phyloP scores from a whole-genome alignment of 805 yeast genomes.

The Lachancea nothofagi region DNA sequence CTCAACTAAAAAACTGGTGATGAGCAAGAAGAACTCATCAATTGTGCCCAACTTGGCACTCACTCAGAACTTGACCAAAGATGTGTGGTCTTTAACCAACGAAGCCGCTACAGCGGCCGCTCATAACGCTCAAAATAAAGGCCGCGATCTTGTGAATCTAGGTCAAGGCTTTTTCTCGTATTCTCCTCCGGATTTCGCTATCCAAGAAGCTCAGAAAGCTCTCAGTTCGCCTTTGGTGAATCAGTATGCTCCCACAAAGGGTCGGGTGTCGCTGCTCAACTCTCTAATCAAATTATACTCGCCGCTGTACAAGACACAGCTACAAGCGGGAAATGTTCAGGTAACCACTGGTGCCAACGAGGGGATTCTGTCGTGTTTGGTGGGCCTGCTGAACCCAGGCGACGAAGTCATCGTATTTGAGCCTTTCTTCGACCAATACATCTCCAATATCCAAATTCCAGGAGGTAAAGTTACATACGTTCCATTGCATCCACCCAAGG shows the following conservation, averaged over 20 bases:
- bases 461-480: conserved; percentile 91
- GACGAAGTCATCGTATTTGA: conserved; percentile 96
- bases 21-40: conserved; percentile 12
- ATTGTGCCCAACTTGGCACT: conserved; percentile 43
- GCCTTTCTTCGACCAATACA: conserved; percentile 96
- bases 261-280: conserved; percentile 69
- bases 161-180: conserved; percentile 98
- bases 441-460: conserved; percentile 86
- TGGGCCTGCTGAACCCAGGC: conserved; percentile 78
- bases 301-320: conserved; percentile 55
- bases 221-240: conserved; percentile 68
- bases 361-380: conserved; percentile 79
- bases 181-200: conserved; percentile 91
- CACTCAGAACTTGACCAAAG: conserved; percentile 61
- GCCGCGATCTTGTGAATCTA: conserved; percentile 76
- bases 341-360: conserved; percentile 97
- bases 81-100: conserved; percentile 92
- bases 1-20: conserved; percentile 10
- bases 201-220: conserved; percentile 73
- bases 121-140: conserved; percentile 42
- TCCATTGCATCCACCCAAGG: conserved; percentile 76
- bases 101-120: conserved; percentile 89
- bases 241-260: conserved; percentile 90
- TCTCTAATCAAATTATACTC: conserved; percentile 70
- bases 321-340: conserved; percentile 41